Evolutionary conservation across 1,139 yeast species (phyloP).

Genomic region (Saccharomyces pastorianus): DNA sequence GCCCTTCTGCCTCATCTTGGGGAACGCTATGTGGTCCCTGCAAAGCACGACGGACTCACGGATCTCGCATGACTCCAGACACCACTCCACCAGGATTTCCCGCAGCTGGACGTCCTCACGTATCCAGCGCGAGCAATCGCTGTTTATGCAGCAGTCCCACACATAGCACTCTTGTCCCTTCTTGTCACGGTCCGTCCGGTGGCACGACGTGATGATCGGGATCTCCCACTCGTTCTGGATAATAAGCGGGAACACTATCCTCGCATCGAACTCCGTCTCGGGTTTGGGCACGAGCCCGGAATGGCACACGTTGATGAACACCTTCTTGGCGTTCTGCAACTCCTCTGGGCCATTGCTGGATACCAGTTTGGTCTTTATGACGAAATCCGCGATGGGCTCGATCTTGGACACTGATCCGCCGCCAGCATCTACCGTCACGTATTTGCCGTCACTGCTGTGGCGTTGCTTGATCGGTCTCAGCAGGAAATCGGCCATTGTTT

Average conservation of each 20-base stretch:
- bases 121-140: slow-evolving; percentile 54
- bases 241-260: slow-evolving; percentile 53
- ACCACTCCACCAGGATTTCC: slow-evolving; percentile 36
- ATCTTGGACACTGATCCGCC: neutral
- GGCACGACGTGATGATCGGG: slow-evolving; percentile 62
- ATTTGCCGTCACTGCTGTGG: neutral
- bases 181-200: slow-evolving; percentile 52
- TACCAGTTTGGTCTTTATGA: neutral
- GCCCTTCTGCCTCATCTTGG: slow-evolving; percentile 60
- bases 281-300: slow-evolving; percentile 56
- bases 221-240: slow-evolving; percentile 76
- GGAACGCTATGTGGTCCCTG: slow-evolving; percentile 38
- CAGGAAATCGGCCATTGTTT: neutral
- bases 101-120: slow-evolving; percentile 39
- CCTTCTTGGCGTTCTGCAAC: slow-evolving; percentile 41
- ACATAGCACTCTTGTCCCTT: slow-evolving; percentile 58
- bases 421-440: neutral
- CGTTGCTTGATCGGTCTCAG: slow-evolving; percentile 1
- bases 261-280: slow-evolving; percentile 44
- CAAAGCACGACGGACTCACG: slow-evolving; percentile 38
- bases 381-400: neutral
- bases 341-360: neutral
- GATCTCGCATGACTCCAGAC: slow-evolving; percentile 61
- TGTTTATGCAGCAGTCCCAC: slow-evolving; percentile 68
- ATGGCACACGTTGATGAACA: slow-evolving; percentile 72